A percentile compares a stretch with the other conserved stretches of the same genome.
Conservation (phyloP, 2,329 filamentous ascomycete genomes). For the Stemphylium vesicarium region DNA sequence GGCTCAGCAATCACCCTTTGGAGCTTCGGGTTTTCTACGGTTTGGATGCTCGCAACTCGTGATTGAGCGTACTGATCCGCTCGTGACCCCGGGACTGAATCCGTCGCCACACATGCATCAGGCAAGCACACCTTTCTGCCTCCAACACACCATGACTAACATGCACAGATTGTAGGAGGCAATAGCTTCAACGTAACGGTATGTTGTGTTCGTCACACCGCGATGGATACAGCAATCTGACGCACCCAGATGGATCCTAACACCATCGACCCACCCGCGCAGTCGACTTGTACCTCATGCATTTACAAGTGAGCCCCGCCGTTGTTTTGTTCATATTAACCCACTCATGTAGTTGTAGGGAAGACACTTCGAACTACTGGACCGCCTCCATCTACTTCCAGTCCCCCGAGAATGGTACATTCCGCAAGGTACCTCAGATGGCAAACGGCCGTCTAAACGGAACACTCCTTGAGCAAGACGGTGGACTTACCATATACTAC, state of each 20-base stretch:
- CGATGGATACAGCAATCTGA: background rate
- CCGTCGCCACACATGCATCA: slow-evolving; percentile 36
- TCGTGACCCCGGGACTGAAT: slow-evolving; percentile 27
- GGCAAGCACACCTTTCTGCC: background rate
- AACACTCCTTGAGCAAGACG: slow-evolving; percentile 24
- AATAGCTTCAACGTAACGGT: slow-evolving; percentile 36
- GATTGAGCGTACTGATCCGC: slow-evolving; percentile 32
- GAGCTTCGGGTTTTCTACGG: slow-evolving; percentile 14
- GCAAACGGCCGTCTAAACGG: slow-evolving; percentile 24
- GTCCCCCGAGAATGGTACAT: slow-evolving; percentile 37
- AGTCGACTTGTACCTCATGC: slow-evolving; percentile 39
- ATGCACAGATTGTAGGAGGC: slow-evolving; percentile 34
- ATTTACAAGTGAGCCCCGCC: slow-evolving; percentile 22
- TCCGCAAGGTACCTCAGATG: slow-evolving; percentile 38
- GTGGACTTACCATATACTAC: slow-evolving; percentile 42
- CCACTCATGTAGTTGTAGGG: background rate
- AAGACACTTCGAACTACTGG: slow-evolving; percentile 35
- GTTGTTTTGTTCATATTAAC: background rate
- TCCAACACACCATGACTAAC: background rate
- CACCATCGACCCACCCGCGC: background rate
- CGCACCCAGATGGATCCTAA: background rate
- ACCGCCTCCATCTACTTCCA: slow-evolving; percentile 40
- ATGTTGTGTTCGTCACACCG: slow-evolving; percentile 4
- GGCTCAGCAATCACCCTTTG: background rate
- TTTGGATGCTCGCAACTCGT: slow-evolving; percentile 39